These are phyloP conservation scores for Dactylonectria macrodidyma DNA, from an alignment of 2,329 filamentous ascomycete species.

Conservation along the genomic window DNA sequence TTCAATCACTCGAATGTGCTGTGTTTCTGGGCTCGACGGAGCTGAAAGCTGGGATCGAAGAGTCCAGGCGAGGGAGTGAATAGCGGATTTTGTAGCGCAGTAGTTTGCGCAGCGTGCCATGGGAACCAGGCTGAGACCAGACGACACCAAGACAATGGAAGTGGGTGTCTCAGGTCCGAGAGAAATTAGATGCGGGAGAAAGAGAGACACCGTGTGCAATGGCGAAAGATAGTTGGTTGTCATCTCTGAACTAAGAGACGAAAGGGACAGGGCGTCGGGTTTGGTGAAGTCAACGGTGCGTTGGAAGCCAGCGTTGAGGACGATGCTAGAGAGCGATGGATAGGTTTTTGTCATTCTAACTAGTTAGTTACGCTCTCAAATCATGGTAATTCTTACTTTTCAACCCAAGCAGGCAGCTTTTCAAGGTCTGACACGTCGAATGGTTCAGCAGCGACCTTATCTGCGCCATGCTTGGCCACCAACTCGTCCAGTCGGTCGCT, in stretches of 20 bases:
- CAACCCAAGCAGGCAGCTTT: constrained; percentile 42
- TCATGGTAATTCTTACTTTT: constrained; percentile 18
- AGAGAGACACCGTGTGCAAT: constrained; percentile 26
- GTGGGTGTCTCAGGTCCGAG: constrained; percentile 12
- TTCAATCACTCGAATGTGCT: constrained; percentile 31
- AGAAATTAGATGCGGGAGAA: constrained; percentile 34
- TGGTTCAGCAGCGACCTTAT: constrained; percentile 52
- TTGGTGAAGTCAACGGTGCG: constrained; percentile 49
- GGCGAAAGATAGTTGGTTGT: constrained; percentile 34
- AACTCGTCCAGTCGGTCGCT: constrained; percentile 64
- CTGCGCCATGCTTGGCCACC: constrained; percentile 57
- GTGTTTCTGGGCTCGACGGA: constrained; percentile 25
- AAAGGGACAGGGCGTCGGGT: constrained; percentile 41
- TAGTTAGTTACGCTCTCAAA: not conserved
- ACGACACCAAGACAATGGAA: constrained; percentile 30
- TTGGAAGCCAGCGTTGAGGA: constrained; percentile 72
- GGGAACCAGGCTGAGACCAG: constrained; percentile 27
- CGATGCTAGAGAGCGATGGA: constrained; percentile 57
- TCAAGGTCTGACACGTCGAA: constrained; percentile 61
- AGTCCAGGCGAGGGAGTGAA: constrained; percentile 34
- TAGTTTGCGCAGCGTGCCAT: constrained; percentile 31
- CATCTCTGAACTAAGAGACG: constrained; percentile 35
- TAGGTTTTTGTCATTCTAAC: constrained; percentile 22
- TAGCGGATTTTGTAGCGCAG: constrained; percentile 35
- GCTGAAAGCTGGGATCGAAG: constrained; percentile 16